phyloP scores from a whole-genome alignment of 164 flowering plant genomes.

The Euptelea pleiosperma region DNA sequence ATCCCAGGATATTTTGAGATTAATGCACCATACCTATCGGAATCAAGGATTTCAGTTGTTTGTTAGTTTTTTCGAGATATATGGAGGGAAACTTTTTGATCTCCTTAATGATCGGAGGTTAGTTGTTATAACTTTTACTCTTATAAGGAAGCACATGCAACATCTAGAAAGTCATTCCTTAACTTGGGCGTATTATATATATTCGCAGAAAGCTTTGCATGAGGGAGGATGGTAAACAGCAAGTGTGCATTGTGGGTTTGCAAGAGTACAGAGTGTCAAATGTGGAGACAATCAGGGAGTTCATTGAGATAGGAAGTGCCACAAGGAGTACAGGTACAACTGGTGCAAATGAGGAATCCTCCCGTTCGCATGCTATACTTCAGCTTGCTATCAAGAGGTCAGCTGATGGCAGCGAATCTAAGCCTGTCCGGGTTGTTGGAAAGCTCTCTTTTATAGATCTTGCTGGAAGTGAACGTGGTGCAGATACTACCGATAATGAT shows the following conservation, averaged over 20 bases:
- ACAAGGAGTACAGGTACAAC: conserved; percentile 94
- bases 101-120: conserved; percentile 90
- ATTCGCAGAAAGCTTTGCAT: conserved; percentile 74
- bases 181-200: too few relatives aligned
- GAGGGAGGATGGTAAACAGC: conserved; percentile 97
- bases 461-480: conserved; percentile 99
- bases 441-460: conserved; percentile 95
- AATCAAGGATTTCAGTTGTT: conserved; percentile 82
- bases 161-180: neutral
- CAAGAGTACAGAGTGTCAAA: conserved; percentile 73
- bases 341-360: conserved; percentile 98
- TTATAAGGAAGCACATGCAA: neutral
- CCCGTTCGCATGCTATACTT: conserved; percentile 96
- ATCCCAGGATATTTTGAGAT: conserved; percentile 69
- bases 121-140: conserved; percentile 17
- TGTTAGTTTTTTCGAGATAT: conserved; percentile 94
- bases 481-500: conserved; percentile 97
- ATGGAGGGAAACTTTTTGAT: conserved; percentile 92
- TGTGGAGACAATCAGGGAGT: conserved; percentile 71
- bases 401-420: conserved; percentile 66
- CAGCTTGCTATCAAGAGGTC: conserved; percentile 83
- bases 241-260: conserved; percentile 93
- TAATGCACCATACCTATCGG: conserved; percentile 66
- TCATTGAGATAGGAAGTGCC: conserved; percentile 85
- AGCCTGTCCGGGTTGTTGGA: conserved; percentile 82